Percentiles rank a stretch among this genome's conserved stretches.
Evolutionary conservation across 2,329 filamentous ascomycete genomes (phyloP).

Genomic region (Colletotrichum cordylinicola): DNA sequence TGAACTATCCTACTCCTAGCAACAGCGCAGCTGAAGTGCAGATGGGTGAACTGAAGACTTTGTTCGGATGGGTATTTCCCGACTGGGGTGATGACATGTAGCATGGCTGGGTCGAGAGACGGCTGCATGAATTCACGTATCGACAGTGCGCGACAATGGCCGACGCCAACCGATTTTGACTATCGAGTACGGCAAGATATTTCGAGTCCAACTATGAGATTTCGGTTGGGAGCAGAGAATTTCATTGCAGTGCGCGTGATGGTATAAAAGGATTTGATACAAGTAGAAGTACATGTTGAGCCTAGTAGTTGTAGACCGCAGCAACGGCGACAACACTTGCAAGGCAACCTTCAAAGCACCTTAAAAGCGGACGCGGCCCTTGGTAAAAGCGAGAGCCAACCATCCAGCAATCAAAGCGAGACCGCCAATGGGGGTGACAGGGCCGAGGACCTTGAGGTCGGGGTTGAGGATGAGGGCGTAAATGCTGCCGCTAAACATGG

Average conservation of each 20-base stretch:
- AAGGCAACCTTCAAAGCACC: background rate
- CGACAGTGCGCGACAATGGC: background rate
- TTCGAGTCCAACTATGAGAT: background rate
- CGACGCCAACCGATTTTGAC: background rate
- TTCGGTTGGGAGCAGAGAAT: background rate
- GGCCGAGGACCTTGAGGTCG: constrained; percentile 64
- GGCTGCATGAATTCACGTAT: background rate
- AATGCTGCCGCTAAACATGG: constrained; percentile 70
- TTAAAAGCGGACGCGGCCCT: background rate
- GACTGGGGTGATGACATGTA: background rate
- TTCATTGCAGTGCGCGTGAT: background rate
- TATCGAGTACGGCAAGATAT: too few species aligned
- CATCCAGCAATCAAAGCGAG: constrained; percentile 70
- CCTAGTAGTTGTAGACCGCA: too few species aligned
- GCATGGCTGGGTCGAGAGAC: background rate
- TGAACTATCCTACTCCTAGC: background rate
- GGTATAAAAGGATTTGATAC: background rate
- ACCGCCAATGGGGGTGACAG: constrained; percentile 70
- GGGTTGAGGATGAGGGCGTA: constrained; percentile 70
- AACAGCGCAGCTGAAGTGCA: background rate
- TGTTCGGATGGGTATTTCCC: background rate
- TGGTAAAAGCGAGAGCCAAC: constrained; percentile 45
- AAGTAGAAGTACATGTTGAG: background rate
- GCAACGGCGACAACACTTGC: background rate
- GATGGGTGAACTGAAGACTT: background rate